Conservation (phyloP, 495 filamentous ascomycete species). For the Penicillium crystallinum region DNA sequence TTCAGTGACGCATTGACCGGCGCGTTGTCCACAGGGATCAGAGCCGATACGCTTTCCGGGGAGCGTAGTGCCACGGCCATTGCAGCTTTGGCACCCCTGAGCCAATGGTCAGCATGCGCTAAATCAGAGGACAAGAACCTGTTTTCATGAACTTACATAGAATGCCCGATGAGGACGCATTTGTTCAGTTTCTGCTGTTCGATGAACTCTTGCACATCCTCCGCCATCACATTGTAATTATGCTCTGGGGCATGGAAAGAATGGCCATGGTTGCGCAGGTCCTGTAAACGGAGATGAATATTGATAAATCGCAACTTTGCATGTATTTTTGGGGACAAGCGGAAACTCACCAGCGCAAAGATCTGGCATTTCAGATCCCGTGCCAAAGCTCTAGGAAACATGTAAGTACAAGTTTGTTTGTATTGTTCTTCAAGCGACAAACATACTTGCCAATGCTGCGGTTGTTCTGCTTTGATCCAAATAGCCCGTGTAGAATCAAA, state of each 20-base stretch:
- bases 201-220: slow-evolving; percentile 82
- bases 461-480: slow-evolving; percentile 95
- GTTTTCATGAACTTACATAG: slow-evolving; percentile 59
- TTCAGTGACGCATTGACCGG: slow-evolving; percentile 72
- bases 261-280: slow-evolving; percentile 92
- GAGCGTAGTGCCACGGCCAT: slow-evolving; percentile 78
- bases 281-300: slow-evolving; percentile 42
- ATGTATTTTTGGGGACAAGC: background rate
- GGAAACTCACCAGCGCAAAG: slow-evolving; percentile 67
- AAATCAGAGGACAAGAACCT: no score
- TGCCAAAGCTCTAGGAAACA: slow-evolving; percentile 61
- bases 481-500: slow-evolving; percentile 87
- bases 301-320: background rate
- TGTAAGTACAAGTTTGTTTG: slow-evolving; percentile 8
- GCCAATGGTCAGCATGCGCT: background rate
- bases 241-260: slow-evolving; percentile 73
- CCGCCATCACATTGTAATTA: slow-evolving; percentile 80
- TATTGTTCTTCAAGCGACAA: no score
- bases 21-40: slow-evolving; percentile 90
- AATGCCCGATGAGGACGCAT: slow-evolving; percentile 83
- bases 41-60: slow-evolving; percentile 56
- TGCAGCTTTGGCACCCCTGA: slow-evolving; percentile 87
- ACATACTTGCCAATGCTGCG: slow-evolving; percentile 92
- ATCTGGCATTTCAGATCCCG: slow-evolving; percentile 74
- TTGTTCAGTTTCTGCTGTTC: slow-evolving; percentile 62